A percentile compares a stretch with the other conserved stretches of the same genome.
Conservation (phyloP, 352 stramenopile species). For the Aphanomyces euteiches region DNA sequence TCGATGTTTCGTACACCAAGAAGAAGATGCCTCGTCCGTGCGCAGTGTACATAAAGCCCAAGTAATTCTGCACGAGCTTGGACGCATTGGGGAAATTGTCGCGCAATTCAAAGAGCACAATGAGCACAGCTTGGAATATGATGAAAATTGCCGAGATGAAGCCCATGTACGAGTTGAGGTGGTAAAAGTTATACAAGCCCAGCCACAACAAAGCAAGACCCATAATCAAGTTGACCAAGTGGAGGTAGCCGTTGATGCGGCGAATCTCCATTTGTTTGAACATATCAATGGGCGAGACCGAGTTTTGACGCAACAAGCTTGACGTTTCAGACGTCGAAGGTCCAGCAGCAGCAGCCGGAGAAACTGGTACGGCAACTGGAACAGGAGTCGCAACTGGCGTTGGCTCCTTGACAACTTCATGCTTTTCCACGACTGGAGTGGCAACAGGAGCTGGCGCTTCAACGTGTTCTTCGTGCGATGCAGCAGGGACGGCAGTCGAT, state of each 20-base stretch:
- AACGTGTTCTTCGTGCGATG: too few relatives aligned
- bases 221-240: conserved; percentile 23
- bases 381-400: conserved; percentile 11
- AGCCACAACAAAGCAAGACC: conserved; percentile 6
- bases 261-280: conserved; percentile 28
- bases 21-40: conserved; percentile 18
- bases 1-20: conserved; percentile 12
- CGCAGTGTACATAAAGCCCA: conserved; percentile 29
- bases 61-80: conserved; percentile 23
- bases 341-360: not conserved
- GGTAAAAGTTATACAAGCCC: conserved; percentile 20
- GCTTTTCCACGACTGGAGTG: conserved; percentile 2
- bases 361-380: conserved; percentile 8
- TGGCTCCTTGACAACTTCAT: not conserved
- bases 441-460: not conserved
- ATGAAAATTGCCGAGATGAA: conserved; percentile 18
- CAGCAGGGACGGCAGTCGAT: not conserved
- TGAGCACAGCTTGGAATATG: conserved; percentile 15
- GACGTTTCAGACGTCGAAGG: not conserved
- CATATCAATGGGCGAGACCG: conserved; percentile 14
- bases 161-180: conserved; percentile 21
- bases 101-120: conserved; percentile 26
- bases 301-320: not conserved
- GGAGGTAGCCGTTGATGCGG: conserved; percentile 28
- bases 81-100: conserved; percentile 28